These are phyloP conservation scores for Chimonanthus praecox DNA, from an alignment of 164 flowering plant genomes.

Conservation along the genomic window DNA sequence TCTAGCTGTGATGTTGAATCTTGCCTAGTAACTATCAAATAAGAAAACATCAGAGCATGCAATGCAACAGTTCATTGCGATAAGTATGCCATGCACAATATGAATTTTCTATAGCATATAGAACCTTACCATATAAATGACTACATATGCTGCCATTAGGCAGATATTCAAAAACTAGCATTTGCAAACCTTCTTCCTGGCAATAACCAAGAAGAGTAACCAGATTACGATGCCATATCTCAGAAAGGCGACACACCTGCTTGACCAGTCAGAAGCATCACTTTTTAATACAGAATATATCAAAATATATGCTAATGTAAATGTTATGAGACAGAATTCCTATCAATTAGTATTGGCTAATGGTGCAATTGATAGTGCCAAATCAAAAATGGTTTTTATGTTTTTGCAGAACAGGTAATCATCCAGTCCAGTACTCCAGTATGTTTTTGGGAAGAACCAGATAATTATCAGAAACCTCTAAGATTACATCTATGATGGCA, in stretches of 20 bases:
- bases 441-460: too few species aligned
- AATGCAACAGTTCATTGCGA: not conserved
- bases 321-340: not conserved
- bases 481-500: too few species aligned
- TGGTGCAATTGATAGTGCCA: not conserved
- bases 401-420: too few species aligned
- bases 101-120: not conserved
- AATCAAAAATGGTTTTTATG: too few species aligned
- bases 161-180: conserved; percentile 55
- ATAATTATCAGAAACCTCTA: too few species aligned
- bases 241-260: conserved; percentile 47
- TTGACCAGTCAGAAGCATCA: conserved; percentile 11
- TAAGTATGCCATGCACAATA: not conserved
- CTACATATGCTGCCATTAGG: conserved; percentile 63
- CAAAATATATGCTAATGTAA: not conserved
- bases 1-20: conserved; percentile 44
- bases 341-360: not conserved
- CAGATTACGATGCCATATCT: conserved; percentile 52
- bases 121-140: conserved; percentile 61
- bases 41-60: not conserved
- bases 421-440: too few species aligned
- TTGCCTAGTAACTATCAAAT: conserved; percentile 31
- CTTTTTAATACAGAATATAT: not conserved
- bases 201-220: conserved; percentile 63
- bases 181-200: conserved; percentile 54